Evolutionary conservation across 2,329 filamentous ascomycete species (phyloP).

Genomic region (Rhynchosporium graminicola): DNA sequence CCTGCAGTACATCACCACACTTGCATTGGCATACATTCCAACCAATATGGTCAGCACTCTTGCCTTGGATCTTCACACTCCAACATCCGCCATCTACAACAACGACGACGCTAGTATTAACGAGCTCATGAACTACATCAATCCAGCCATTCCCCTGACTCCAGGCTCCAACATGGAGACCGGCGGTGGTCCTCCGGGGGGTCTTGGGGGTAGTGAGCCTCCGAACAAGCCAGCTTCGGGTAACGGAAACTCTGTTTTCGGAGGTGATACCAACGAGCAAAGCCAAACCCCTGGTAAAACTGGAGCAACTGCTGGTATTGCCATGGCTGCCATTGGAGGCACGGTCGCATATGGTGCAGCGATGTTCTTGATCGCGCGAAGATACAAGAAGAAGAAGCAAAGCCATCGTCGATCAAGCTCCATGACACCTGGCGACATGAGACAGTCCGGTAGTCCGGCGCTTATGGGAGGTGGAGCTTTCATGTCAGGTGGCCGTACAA

Average conservation of each 20-base stretch:
- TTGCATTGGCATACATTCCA: conserved; percentile 77
- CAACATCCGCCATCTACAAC: conserved; percentile 74
- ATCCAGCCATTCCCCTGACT: conserved; percentile 65
- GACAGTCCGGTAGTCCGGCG: conserved; percentile 45
- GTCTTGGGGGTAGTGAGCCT: conserved; percentile 40
- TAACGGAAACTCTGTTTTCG: conserved; percentile 44
- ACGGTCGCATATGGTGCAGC: conserved; percentile 72
- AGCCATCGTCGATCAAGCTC: conserved; percentile 65
- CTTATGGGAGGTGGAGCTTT: conserved; percentile 53
- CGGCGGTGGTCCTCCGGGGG: conserved; percentile 43
- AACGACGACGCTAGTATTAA: conserved; percentile 65
- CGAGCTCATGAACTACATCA: conserved; percentile 78
- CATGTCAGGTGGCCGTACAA: conserved; percentile 43
- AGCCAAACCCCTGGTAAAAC: conserved; percentile 53
- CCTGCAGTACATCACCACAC: conserved; percentile 78
- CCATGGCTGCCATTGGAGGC: conserved; percentile 62
- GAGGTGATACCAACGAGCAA: conserved; percentile 40
- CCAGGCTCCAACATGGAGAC: conserved; percentile 45
- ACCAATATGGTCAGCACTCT: conserved; percentile 67
- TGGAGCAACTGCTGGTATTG: conserved; percentile 66
- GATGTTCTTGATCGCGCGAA: conserved; percentile 73
- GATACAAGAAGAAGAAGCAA: conserved; percentile 67
- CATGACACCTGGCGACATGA: conserved; percentile 52
- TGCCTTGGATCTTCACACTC: conserved; percentile 67
- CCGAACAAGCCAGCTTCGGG: conserved; percentile 37